Evolutionary conservation across 495 filamentous ascomycete genomes (phyloP), one percentile per base, ranked within the genome.

Genomic region (Neurospora sp.): DNA sequence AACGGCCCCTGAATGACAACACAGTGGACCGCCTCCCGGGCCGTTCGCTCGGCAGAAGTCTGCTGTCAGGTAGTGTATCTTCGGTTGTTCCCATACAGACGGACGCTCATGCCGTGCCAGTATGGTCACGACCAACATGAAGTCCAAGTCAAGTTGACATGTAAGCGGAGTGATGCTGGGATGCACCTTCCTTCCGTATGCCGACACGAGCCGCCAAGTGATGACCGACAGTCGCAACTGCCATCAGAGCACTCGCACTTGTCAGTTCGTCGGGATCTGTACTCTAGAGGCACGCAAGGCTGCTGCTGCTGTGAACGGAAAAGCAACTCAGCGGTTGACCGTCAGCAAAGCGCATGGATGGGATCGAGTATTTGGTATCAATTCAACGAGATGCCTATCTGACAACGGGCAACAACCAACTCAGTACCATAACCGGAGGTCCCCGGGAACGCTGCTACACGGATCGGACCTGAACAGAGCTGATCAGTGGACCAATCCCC

Each of bases 1-100:
- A 0, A 46, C 9, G 8, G 42, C 8, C 0, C 9, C 3, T 0
- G 18, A 46, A 0, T 46, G 4, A 46, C 8, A 46, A 20, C 0
- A 46, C 5, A 31, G 9, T 20, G 1, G 11, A 46, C 18, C 42
- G 11, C 1, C 42, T 46, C 18, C 9, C 4, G 9, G 18, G 1
- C 42, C n/a, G 18, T 46, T 46, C 8, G 8, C 42, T 20, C 42
- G 42, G 42, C 18, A 20, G 1, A 20, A 20, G 42, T 3, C 18
- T 10, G 39, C 39, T 40, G 12, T 31, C 18, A 10, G 0, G 3
- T 3, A n/a, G 42, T n/a, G 42, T n/a, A n/a, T 1, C 42, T 46
- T 41, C 39, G 11, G 12, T 40, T 44, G n/a, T 2, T 2, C 1
- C 46, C n/a, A 12, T 5, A 0, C 10, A 5, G n/a, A 23, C 46